Evolutionary conservation across 495 filamentous ascomycete species (phyloP).

Genomic region (Glarea lozoyensis): DNA sequence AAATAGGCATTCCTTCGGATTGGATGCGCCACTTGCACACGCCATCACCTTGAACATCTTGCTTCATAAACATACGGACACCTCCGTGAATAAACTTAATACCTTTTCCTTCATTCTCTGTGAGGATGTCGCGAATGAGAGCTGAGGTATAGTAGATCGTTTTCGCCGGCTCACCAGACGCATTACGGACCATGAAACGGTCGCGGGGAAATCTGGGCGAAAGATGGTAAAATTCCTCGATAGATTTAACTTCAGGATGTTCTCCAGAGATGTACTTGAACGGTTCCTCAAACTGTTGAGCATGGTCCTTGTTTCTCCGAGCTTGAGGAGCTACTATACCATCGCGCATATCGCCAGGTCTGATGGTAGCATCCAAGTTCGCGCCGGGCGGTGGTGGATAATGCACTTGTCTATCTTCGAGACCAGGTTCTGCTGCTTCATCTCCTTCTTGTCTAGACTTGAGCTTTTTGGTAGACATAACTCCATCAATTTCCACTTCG

Average conservation of each 20-base stretch:
- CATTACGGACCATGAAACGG: conserved; percentile 94
- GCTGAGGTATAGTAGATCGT: conserved; percentile 91
- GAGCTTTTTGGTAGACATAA: conserved; percentile 10
- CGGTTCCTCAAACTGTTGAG: conserved; percentile 65
- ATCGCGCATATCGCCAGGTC: conserved; percentile 23
- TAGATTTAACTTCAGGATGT: conserved; percentile 63
- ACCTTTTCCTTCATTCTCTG: conserved; percentile 73
- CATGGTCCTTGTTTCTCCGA: conserved; percentile 29
- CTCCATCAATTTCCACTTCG: conserved; percentile 7
- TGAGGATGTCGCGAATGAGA: conserved; percentile 75
- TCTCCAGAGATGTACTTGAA: conserved; percentile 77
- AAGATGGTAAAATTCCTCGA: conserved; percentile 75
- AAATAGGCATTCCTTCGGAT: conserved; percentile 78
- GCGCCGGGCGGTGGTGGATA: conserved; percentile 32
- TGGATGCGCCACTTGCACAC: conserved; percentile 93
- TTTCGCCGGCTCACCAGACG: conserved; percentile 67
- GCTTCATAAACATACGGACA: conserved; percentile 97
- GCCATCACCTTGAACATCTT: conserved; percentile 76
- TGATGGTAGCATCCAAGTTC: conserved; percentile 29
- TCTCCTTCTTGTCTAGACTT: conserved; percentile 28
- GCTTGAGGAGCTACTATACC: conserved; percentile 12
- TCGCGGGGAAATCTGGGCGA: conserved; percentile 75
- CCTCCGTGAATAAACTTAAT: conserved; percentile 95
- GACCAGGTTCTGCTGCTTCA: conserved; percentile 24
- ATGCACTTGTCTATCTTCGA: conserved; percentile 32